Conservation (phyloP, 192 early-diverging fungal species). For the Backusella australiensis region DNA sequence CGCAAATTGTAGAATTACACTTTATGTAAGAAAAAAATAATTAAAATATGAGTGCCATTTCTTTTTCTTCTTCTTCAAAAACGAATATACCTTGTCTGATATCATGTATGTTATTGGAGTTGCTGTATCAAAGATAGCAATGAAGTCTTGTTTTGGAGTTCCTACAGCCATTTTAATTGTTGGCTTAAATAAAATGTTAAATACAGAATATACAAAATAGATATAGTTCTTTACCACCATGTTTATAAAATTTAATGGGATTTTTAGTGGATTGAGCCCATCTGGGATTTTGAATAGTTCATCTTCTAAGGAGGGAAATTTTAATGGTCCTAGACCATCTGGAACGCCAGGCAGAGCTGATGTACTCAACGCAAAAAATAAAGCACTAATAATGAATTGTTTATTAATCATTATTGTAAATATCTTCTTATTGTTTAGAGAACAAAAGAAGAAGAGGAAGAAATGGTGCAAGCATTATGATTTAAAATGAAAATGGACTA, state of each 20-base stretch:
- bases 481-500: not conserved
- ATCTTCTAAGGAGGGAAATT: not conserved
- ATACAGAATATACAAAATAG: not conserved
- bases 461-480: not conserved
- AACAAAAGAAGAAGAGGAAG: not conserved
- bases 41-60: not conserved
- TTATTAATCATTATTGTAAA: not conserved
- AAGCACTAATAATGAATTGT: not conserved
- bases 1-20: constrained; percentile 2
- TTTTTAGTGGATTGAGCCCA: not conserved
- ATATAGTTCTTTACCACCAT: not conserved
- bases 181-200: not conserved
- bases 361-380: not conserved
- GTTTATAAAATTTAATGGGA: not conserved
- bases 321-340: not conserved
- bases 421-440: not conserved
- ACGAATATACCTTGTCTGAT: not conserved
- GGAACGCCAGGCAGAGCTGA: not conserved
- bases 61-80: not conserved
- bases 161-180: not conserved
- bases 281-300: not conserved
- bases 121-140: not conserved
- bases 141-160: not conserved
- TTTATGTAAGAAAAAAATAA: not conserved
- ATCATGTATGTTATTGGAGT: constrained; percentile 3